phyloP scores from a whole-genome alignment of 2,329 filamentous ascomycete genomes.

The Macroventuria anomochaeta region DNA sequence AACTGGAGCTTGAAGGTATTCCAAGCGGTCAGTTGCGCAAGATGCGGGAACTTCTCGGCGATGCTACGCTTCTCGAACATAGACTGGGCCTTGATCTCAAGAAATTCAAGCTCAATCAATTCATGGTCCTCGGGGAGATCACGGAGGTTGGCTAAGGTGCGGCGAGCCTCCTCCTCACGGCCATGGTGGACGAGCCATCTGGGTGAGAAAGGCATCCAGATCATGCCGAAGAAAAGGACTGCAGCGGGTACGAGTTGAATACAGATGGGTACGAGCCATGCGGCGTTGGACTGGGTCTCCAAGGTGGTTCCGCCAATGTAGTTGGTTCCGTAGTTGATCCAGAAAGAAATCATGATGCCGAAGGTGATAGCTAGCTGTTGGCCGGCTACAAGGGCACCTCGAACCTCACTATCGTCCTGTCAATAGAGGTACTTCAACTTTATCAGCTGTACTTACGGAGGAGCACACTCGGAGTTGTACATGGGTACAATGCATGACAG shows the following conservation, averaged over 20 bases:
- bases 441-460: conserved; percentile 51
- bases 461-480: conserved; percentile 53
- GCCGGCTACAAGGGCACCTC: conserved; percentile 69
- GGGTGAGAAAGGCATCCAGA: conserved; percentile 81
- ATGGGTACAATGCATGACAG: conserved; percentile 71
- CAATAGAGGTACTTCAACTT: conserved; percentile 27
- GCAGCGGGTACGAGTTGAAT: conserved; percentile 73
- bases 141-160: conserved; percentile 69
- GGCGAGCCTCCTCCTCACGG: conserved; percentile 71
- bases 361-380: conserved; percentile 68
- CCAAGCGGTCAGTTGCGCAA: conserved; percentile 64
- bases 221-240: conserved; percentile 71
- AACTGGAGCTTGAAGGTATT: conserved; percentile 67
- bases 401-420: conserved; percentile 61
- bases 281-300: conserved; percentile 65
- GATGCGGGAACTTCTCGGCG: conserved; percentile 69
- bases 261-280: conserved; percentile 76
- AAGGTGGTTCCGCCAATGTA: conserved; percentile 63
- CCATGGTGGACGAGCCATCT: conserved; percentile 76
- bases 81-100: conserved; percentile 83
- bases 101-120: conserved; percentile 74
- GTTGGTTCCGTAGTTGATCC: conserved; percentile 52
- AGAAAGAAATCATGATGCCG: conserved; percentile 48
- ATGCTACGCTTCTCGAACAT: conserved; percentile 76
- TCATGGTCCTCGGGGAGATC: conserved; percentile 68